These are phyloP conservation scores for Beauveria australis DNA, from an alignment of 2,329 filamentous ascomycete species.

Conservation along the genomic window DNA sequence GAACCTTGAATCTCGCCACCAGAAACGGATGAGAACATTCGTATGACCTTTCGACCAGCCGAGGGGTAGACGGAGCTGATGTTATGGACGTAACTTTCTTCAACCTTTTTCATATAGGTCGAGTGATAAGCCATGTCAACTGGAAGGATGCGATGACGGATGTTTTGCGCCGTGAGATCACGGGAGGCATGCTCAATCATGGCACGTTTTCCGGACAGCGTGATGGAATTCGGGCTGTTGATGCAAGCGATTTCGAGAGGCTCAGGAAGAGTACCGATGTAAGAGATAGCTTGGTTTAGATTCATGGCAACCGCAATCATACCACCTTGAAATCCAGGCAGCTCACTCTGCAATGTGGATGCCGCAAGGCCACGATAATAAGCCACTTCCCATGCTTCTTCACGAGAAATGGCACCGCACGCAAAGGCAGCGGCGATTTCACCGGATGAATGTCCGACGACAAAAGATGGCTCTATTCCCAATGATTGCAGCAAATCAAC, in stretches of 20 bases:
- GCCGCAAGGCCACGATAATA: constrained; percentile 33
- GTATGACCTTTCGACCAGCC: constrained; percentile 4
- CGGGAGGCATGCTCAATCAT: constrained; percentile 24
- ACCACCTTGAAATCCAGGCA: constrained; percentile 24
- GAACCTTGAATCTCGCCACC: constrained; percentile 19
- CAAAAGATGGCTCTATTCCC: constrained; percentile 23
- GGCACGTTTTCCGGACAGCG: constrained; percentile 32
- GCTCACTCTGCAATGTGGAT: constrained; percentile 19
- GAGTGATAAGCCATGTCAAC: constrained; percentile 38
- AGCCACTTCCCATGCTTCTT: constrained; percentile 33
- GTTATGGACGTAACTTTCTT: constrained; percentile 25
- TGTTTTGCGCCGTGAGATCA: constrained; percentile 21
- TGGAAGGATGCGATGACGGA: constrained; percentile 29
- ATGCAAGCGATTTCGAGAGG: constrained; percentile 33
- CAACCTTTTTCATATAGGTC: constrained; percentile 32
- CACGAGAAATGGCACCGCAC: constrained; percentile 25
- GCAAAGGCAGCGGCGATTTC: constrained; percentile 39
- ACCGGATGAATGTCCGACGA: constrained; percentile 39
- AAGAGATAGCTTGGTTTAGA: constrained; percentile 17
- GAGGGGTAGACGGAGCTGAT: constrained; percentile 18
- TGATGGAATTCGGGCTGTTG: constrained; percentile 36
- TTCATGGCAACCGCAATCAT: constrained; percentile 36
- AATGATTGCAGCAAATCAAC: constrained; percentile 31
- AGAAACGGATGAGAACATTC: constrained; percentile 35
- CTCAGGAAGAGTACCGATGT: constrained; percentile 17